Conservation (phyloP, 306 rosid species). For the Canavalia gladiata region DNA sequence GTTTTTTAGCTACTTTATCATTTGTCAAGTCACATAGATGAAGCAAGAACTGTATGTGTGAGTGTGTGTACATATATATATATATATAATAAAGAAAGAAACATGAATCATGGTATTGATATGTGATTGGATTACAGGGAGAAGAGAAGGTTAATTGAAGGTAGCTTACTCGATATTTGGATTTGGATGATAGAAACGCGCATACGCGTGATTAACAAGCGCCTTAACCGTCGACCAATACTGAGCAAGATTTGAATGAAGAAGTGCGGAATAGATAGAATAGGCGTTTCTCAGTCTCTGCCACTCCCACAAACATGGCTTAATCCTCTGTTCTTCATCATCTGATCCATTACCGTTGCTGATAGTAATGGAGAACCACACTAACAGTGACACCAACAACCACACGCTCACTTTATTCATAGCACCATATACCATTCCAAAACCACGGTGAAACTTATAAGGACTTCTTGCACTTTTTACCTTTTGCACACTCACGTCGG, state of each 20-base stretch:
- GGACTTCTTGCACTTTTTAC: too few relatives aligned
- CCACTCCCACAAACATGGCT: constrained; percentile 25
- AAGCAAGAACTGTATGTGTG: too few relatives aligned
- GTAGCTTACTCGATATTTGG: constrained; percentile 42
- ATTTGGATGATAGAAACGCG: constrained; percentile 47
- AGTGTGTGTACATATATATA: too few relatives aligned
- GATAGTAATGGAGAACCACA: not conserved
- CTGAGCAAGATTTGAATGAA: constrained; percentile 5
- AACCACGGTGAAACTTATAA: too few relatives aligned
- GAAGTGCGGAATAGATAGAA: constrained; percentile 21
- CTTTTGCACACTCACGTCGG: too few relatives aligned
- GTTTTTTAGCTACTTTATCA: too few relatives aligned
- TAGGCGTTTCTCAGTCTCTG: constrained; percentile 34
- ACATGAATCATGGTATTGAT: too few relatives aligned
- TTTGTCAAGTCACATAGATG: too few relatives aligned
- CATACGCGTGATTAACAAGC: constrained; percentile 1
- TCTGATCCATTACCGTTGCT: not conserved
- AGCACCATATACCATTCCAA: not conserved
- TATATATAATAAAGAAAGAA: too few relatives aligned
- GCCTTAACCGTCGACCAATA: constrained; percentile 36
- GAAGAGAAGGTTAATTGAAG: not conserved
- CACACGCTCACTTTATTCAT: constrained; percentile 14
- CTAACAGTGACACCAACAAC: not conserved
- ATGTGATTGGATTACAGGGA: not conserved
- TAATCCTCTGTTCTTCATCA: constrained; percentile 4